A percentile compares a stretch with the other conserved stretches of the same genome.
Evolutionary conservation across 495 filamentous ascomycete genomes (phyloP).

Genomic region (Aspergillus hancockii): DNA sequence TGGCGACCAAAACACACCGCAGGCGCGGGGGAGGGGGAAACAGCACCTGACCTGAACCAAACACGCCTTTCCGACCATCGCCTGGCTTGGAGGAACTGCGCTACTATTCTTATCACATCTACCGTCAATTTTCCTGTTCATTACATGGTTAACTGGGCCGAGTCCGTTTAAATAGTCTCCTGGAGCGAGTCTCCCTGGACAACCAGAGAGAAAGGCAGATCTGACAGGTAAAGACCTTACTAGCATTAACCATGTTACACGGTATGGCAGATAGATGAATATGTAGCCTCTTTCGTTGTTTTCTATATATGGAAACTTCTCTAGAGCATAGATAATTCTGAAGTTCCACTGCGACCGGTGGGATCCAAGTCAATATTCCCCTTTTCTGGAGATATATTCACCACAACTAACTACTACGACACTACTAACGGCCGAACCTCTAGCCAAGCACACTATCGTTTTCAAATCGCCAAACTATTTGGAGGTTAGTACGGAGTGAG

Average conservation of each 20-base stretch:
- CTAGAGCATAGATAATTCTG: no score
- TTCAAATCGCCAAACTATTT: background rate
- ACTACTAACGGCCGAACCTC: background rate
- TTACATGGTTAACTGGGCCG: no score
- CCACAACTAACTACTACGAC: background rate
- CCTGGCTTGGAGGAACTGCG: no score
- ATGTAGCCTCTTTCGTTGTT: no score
- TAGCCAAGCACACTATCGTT: background rate
- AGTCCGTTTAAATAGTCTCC: no score
- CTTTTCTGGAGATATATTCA: background rate
- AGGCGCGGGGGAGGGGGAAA: constrained; percentile 16
- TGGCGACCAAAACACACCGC: constrained; percentile 26
- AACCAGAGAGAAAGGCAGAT: background rate
- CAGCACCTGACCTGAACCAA: background rate
- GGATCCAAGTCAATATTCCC: background rate
- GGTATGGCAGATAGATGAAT: no score
- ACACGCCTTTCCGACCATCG: background rate
- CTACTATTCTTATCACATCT: no score
- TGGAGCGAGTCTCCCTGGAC: background rate
- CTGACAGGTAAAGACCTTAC: no score
- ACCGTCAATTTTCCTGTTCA: no score
- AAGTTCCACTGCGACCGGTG: background rate
- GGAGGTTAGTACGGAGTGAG: background rate
- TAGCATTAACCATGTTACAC: no score
- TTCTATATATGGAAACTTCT: no score